Evolutionary conservation across 1,284 basidiomycete genomes (phyloP), one percentile per base, ranked within the genome.

Genomic region (Marasmius sp.): DNA sequence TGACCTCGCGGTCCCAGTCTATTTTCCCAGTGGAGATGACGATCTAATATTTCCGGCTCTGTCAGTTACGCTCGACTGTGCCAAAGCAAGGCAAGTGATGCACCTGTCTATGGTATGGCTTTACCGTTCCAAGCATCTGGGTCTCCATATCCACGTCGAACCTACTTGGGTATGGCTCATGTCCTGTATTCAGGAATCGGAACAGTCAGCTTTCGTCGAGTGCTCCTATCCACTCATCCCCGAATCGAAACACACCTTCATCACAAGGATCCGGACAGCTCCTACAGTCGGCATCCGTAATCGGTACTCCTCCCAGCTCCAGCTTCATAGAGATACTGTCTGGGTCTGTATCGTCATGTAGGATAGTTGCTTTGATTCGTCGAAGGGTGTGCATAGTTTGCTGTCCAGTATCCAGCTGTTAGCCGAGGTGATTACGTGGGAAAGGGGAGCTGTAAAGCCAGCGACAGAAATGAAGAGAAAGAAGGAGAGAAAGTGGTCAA

Each of bases 21-120:
- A 86, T 83, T 77, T 92, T 89, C 14, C 93, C 94, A 0, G 94
- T 96, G 1, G 93, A 95, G 59, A 97, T 92, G 36, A 96, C 81
- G 38, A 94, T 81, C 88, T 93, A 64, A 36, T 54, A 56, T 48
- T 54, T 18, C 37, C 48, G 50, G 38, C 45, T 57, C 61, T 60
- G 60, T 18, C 16, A 41, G 61, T 53, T 53, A 59, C 36, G 62
- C 58, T 51, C 47, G 34, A 56, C 12, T 41, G 54, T 59, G 59
- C 36, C 41, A 22, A 50, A 34, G 27, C 27, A 34, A 41, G 47
- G 10, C 43, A 33, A 54, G 33, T 27, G 33, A 7, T 54, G 34
- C 39, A 90, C 91, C 81, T 92, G 90, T 47, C 92, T 87, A 59
- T 85, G 84, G 69, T 92, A 94, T 1, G 93, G 88, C 72, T 92